These are phyloP conservation scores for Fonsecaea pedrosoi DNA, from an alignment of 2,329 filamentous ascomycete species.

Conservation along the genomic window DNA sequence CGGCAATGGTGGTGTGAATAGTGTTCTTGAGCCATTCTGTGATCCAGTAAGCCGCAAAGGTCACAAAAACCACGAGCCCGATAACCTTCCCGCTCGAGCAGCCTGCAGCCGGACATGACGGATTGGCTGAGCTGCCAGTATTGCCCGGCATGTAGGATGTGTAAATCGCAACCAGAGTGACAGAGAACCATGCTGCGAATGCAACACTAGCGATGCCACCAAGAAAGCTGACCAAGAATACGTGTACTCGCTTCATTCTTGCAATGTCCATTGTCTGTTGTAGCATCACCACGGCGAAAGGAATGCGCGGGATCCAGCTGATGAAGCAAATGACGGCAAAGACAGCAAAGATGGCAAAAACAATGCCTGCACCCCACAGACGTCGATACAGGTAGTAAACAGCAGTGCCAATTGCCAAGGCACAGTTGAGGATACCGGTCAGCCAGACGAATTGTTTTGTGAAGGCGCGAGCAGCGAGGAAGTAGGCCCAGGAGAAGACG, in stretches of 20 bases:
- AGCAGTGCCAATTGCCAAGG: conserved; percentile 82
- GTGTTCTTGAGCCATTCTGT: conserved; percentile 94
- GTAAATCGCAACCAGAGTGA: conserved; percentile 86
- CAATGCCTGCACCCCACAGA: conserved; percentile 84
- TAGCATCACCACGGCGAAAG: conserved; percentile 89
- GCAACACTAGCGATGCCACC: conserved; percentile 78
- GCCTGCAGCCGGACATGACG: conserved; percentile 59
- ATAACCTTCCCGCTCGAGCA: conserved; percentile 81
- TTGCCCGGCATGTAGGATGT: conserved; percentile 76
- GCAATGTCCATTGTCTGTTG: conserved; percentile 84
- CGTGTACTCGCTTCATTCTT: conserved; percentile 76
- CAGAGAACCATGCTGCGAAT: conserved; percentile 82
- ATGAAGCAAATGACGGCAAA: conserved; percentile 85
- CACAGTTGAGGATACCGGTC: conserved; percentile 85
- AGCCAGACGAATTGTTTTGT: conserved; percentile 94
- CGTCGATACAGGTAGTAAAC: conserved; percentile 80
- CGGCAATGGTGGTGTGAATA: conserved; percentile 84
- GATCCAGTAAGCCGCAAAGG: conserved; percentile 93
- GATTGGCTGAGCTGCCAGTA: conserved; percentile 52
- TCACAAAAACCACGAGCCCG: conserved; percentile 82
- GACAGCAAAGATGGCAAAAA: conserved; percentile 81
- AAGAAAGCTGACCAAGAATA: conserved; percentile 83
- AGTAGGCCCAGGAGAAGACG: conserved; percentile 76
- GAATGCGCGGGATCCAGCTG: conserved; percentile 87
- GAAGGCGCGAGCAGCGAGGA: conserved; percentile 75